Conservation (phyloP, 1,139 yeast genomes). For the Candida mesenterica region DNA sequence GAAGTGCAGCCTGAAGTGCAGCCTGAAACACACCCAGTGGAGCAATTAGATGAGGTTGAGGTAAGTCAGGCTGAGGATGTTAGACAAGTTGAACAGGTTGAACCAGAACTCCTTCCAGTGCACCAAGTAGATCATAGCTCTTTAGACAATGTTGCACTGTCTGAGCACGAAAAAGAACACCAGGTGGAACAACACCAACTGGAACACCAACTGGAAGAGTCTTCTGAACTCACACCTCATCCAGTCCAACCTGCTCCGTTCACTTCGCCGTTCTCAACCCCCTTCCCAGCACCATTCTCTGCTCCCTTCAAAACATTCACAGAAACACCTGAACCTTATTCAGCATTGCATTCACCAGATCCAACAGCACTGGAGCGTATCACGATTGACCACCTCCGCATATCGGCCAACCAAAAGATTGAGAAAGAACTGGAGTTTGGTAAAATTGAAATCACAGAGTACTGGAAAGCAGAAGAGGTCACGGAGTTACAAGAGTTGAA, state of each 20-base stretch:
- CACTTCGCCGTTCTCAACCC: neutral
- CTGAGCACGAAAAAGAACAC: too few species aligned
- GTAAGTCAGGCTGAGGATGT: too few species aligned
- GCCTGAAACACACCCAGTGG: neutral
- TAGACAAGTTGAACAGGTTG: too few species aligned
- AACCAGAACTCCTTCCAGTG: too few species aligned
- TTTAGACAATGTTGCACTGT: too few species aligned
- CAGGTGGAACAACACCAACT: neutral
- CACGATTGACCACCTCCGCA: slow-evolving; percentile 2
- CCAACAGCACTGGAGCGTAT: slow-evolving; percentile 5
- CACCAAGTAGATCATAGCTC: too few species aligned
- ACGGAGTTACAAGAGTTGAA: slow-evolving; percentile 1
- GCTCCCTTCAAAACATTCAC: neutral
- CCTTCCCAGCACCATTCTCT: neutral
- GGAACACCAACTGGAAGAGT: neutral
- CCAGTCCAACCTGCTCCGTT: neutral
- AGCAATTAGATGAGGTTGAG: too few species aligned
- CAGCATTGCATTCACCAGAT: neutral
- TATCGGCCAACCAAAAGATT: neutral
- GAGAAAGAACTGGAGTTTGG: neutral
- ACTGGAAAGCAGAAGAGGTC: slow-evolving; percentile 1
- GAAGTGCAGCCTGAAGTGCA: neutral
- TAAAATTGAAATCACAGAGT: neutral
- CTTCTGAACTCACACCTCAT: neutral
- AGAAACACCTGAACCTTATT: neutral